Percentiles rank a stretch among this genome's conserved stretches.
Evolutionary conservation across 768 basidiomycete genomes (phyloP).

Genomic region (Phlebiopsis flavidoalba): DNA sequence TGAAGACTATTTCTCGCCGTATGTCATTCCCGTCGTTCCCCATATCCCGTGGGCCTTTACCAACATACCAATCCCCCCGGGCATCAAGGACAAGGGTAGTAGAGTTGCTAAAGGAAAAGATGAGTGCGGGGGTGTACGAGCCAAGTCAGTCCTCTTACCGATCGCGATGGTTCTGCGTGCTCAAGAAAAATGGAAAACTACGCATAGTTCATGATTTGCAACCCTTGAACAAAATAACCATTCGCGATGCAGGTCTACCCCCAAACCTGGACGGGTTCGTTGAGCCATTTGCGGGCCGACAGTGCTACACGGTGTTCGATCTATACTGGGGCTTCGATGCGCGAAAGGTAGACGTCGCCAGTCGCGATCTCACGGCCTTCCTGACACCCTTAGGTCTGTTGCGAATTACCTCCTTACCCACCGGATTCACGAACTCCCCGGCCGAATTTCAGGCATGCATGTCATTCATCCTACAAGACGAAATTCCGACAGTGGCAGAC

Average conservation of each 20-base stretch:
- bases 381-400: slow-evolving; percentile 11
- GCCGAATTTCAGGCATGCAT: slow-evolving; percentile 19
- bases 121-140: slow-evolving; percentile 33
- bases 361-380: slow-evolving; percentile 16
- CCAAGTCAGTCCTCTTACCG: slow-evolving; percentile 30
- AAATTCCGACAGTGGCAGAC: slow-evolving; percentile 19
- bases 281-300: slow-evolving; percentile 14
- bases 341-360: slow-evolving; percentile 3
- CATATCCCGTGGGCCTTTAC: slow-evolving; percentile 32
- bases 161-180: slow-evolving; percentile 33
- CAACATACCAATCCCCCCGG: slow-evolving; percentile 33
- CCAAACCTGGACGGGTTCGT: slow-evolving; percentile 31
- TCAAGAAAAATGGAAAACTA: slow-evolving; percentile 29
- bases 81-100: slow-evolving; percentile 26
- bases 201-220: slow-evolving; percentile 35
- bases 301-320: slow-evolving; percentile 15
- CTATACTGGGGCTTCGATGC: slow-evolving; percentile 16
- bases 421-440: slow-evolving; percentile 18
- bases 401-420: slow-evolving; percentile 11
- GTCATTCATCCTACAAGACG: slow-evolving; percentile 17
- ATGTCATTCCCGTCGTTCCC: slow-evolving; percentile 26
- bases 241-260: slow-evolving; percentile 30
- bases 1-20: slow-evolving; percentile 20
- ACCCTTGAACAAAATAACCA: slow-evolving; percentile 33
- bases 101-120: slow-evolving; percentile 26